Evolutionary conservation across 345 rosid genomes (phyloP).

Genomic region (Aquilaria yunnanensis): DNA sequence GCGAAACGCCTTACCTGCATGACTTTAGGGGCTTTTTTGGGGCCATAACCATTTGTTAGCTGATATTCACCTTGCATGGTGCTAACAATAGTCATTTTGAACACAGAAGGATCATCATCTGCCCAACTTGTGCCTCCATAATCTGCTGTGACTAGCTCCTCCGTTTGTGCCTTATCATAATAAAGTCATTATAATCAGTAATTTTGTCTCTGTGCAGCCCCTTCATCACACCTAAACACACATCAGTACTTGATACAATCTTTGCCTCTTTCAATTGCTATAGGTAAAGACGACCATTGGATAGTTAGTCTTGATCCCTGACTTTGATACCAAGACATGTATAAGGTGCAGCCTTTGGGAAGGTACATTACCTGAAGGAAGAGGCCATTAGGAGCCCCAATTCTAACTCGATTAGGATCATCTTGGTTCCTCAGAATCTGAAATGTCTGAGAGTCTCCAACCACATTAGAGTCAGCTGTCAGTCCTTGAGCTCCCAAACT

Average conservation of each 20-base stretch:
- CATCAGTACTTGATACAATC: no score
- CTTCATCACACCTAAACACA: no score
- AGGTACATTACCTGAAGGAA: slow-evolving; percentile 23
- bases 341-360: neutral
- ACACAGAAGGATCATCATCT: slow-evolving; percentile 27
- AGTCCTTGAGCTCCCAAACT: slow-evolving; percentile 10
- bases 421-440: slow-evolving; percentile 16
- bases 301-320: neutral
- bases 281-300: no score
- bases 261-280: no score
- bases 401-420: slow-evolving; percentile 14
- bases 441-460: slow-evolving; percentile 11
- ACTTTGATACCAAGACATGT: no score
- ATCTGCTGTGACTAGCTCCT: slow-evolving; percentile 25
- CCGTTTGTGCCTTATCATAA: slow-evolving; percentile 16
- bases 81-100: slow-evolving; percentile 14
- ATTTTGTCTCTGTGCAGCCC: no score
- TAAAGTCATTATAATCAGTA: neutral
- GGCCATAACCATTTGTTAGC: slow-evolving; percentile 32
- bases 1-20: slow-evolving; percentile 19
- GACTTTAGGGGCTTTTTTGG: slow-evolving; percentile 21
- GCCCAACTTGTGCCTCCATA: slow-evolving; percentile 23
- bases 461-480: slow-evolving; percentile 12
- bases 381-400: slow-evolving; percentile 25
- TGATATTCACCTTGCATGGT: slow-evolving; percentile 27